Evolutionary conservation across 257 asterid genomes (phyloP).

Genomic region (Paraleonurus japonicus): DNA sequence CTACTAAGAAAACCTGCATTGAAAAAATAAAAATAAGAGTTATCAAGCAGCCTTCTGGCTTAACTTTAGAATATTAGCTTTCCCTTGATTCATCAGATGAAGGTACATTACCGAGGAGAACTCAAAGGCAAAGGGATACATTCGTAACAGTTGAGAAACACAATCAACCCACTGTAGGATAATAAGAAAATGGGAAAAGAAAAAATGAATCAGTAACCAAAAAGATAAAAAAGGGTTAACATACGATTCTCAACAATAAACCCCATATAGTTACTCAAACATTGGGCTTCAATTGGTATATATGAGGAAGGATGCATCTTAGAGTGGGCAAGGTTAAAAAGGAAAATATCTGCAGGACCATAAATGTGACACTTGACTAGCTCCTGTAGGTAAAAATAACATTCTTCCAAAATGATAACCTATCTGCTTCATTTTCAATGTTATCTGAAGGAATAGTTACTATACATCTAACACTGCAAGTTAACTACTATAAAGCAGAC

Average conservation of each 20-base stretch:
- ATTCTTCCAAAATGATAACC: neutral
- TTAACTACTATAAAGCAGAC: constrained; percentile 17
- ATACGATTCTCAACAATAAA: constrained; percentile 1
- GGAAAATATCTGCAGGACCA: neutral
- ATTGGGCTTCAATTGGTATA: constrained; percentile 11
- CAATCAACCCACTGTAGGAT: constrained; percentile 91
- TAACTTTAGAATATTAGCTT: constrained; percentile 17
- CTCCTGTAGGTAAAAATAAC: constrained; percentile 2
- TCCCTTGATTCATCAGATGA: constrained; percentile 22
- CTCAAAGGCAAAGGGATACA: constrained; percentile 94
- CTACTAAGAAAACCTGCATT: constrained; percentile 87
- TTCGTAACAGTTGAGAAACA: constrained; percentile 80
- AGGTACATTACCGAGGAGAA: constrained; percentile 81
- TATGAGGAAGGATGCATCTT: neutral
- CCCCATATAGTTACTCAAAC: constrained; percentile 1
- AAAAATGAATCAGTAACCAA: constrained; percentile 15
- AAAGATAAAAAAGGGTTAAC: neutral
- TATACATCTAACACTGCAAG: neutral
- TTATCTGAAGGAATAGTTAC: constrained; percentile 8
- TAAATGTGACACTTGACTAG: constrained; percentile 8
- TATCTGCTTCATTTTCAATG: constrained; percentile 10
- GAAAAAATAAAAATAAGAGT: constrained; percentile 10
- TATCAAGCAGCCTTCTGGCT: constrained; percentile 15
- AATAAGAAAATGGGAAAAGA: constrained; percentile 17
- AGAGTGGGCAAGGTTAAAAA: neutral